Evolutionary conservation across 305 asterid genomes (phyloP).

Genomic region (Striga hermonthica): DNA sequence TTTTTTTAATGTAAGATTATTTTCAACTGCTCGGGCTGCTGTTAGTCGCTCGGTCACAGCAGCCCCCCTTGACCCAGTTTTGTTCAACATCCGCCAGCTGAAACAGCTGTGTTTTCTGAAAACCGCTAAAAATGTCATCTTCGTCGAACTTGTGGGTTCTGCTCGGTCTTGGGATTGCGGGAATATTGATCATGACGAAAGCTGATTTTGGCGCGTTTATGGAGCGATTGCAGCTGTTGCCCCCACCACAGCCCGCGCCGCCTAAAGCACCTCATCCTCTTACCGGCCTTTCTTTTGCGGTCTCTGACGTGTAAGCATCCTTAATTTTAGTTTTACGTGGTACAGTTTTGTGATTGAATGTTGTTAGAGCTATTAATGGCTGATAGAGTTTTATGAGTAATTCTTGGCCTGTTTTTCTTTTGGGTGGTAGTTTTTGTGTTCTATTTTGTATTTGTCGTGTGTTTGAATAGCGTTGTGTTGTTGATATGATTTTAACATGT

Average conservation of each 20-base stretch:
- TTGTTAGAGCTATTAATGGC: not conserved
- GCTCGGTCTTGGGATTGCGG: constrained; percentile 94
- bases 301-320: constrained; percentile 77
- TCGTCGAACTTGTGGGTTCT: constrained; percentile 83
- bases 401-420: not conserved
- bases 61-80: too few relatives aligned
- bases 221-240: constrained; percentile 81
- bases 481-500: not conserved
- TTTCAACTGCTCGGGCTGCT: too few relatives aligned
- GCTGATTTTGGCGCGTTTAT: constrained; percentile 91
- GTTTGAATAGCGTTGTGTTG: constrained; percentile 1
- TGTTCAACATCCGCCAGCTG: too few relatives aligned
- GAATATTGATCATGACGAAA: constrained; percentile 71
- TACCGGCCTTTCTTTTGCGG: constrained; percentile 76
- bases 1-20: too few relatives aligned
- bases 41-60: too few relatives aligned
- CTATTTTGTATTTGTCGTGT: not conserved
- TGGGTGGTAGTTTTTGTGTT: not conserved
- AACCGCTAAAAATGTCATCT: constrained; percentile 54
- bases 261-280: constrained; percentile 97
- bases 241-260: constrained; percentile 98
- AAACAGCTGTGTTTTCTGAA: constrained; percentile 14
- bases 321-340: not conserved
- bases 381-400: not conserved
- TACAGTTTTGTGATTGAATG: constrained; percentile 6